Evolutionary conservation across 23 red algal genomes (phyloP).

Genomic region (Chondrus crispus): DNA sequence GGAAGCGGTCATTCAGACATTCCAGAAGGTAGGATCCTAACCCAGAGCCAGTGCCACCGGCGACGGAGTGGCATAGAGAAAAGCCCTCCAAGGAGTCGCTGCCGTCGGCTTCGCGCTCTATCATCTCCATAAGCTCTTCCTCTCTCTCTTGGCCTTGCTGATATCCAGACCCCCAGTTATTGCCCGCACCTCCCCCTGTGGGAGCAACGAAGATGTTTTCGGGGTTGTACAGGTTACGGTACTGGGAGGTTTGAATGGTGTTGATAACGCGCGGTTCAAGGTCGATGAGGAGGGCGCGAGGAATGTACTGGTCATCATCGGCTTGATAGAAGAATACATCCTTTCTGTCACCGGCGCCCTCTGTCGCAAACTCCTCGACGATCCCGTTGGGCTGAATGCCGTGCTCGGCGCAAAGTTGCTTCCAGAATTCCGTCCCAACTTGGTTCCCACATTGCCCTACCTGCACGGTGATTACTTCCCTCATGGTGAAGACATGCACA

Average conservation of each 20-base stretch:
- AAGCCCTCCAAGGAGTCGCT: conserved; percentile 96
- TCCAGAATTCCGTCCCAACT: conserved; percentile 98
- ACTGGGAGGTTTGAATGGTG: conserved; percentile 47
- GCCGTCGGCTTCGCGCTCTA: conserved; percentile 96
- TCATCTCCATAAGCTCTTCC: conserved; percentile 98
- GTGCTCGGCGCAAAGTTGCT: conserved; percentile 96
- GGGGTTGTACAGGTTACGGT: conserved; percentile 90
- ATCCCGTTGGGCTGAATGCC: conserved; percentile 88
- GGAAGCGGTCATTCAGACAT: conserved; percentile 87
- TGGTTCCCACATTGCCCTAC: conserved; percentile 99
- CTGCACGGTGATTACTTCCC: conserved; percentile 95
- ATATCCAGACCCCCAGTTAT: conserved; percentile 98
- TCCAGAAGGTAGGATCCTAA: conserved; percentile 93
- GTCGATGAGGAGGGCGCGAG: conserved; percentile 93
- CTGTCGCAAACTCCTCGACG: conserved; percentile 68
- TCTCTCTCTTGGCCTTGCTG: conserved; percentile 87
- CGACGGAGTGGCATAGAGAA: conserved; percentile 86
- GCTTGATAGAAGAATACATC: conserved; percentile 99
- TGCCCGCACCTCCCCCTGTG: conserved; percentile 89
- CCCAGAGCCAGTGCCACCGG: conserved; percentile 95
- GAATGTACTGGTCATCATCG: conserved; percentile 94
- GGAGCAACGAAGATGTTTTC: conserved; percentile 94
- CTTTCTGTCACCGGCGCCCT: conserved; percentile 84
- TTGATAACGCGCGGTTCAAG: conserved; percentile 96
- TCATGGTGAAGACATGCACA: too few species aligned